Conservation (phyloP, 2,329 filamentous ascomycete species). For the Dryadomyces sulphureus region DNA sequence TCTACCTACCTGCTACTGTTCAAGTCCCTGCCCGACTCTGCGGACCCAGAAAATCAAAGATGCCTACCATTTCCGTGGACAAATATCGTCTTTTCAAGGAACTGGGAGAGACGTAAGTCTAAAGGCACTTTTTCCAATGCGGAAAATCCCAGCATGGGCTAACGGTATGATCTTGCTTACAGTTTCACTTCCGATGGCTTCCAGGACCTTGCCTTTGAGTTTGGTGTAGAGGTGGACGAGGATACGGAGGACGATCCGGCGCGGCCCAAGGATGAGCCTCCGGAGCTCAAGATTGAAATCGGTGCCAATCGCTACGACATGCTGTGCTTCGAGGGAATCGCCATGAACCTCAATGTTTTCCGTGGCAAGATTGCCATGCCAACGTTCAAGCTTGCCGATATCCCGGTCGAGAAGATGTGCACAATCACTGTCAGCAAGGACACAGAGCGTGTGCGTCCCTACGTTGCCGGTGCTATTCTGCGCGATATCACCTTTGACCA, state of each 20-base stretch:
- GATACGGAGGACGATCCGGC: constrained; percentile 64
- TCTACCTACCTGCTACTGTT: background rate
- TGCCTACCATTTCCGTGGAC: constrained; percentile 91
- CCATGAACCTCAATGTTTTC: constrained; percentile 93
- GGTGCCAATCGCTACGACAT: constrained; percentile 81
- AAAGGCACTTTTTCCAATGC: background rate
- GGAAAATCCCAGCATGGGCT: background rate
- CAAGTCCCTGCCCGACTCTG: background rate
- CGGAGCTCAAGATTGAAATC: constrained; percentile 96
- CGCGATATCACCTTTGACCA: constrained; percentile 85
- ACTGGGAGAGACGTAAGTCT: constrained; percentile 62
- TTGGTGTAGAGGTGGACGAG: constrained; percentile 94
- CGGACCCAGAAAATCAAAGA: background rate
- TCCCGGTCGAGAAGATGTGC: constrained; percentile 58
- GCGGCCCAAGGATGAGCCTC: constrained; percentile 67
- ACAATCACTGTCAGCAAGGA: constrained; percentile 65
- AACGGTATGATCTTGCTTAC: background rate
- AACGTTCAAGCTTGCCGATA: constrained; percentile 62
- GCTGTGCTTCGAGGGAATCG: constrained; percentile 94
- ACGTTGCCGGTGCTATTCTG: constrained; percentile 78
- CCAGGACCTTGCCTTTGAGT: constrained; percentile 96
- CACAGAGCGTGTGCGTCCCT: constrained; percentile 67
- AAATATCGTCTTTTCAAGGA: constrained; percentile 92
- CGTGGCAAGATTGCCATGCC: constrained; percentile 60
- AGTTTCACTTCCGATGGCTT: constrained; percentile 90